phyloP scores from a whole-genome alignment of 345 rosid genomes.

The Pistacia vera region DNA sequence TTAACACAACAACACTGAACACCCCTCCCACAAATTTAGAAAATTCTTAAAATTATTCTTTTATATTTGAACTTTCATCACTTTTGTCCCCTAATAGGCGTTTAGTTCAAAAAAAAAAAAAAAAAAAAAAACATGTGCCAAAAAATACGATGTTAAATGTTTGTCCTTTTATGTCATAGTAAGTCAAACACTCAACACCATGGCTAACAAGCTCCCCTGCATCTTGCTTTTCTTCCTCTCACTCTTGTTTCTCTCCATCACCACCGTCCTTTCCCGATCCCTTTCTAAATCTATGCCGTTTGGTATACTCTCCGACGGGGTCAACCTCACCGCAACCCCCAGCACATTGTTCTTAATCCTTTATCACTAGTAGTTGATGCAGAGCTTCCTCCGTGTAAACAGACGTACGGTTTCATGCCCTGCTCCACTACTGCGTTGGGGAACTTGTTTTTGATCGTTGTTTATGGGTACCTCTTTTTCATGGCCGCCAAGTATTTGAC shows the following conservation, averaged over 20 bases:
- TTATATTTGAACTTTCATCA: too few relatives aligned
- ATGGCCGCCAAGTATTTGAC: conserved; percentile 81
- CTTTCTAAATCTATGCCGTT: conserved; percentile 17
- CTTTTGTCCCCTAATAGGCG: too few relatives aligned
- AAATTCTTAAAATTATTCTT: too few relatives aligned
- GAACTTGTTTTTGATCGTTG: conserved; percentile 72
- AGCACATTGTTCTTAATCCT: conserved; percentile 18
- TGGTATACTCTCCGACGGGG: conserved; percentile 64
- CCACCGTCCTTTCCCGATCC: conserved; percentile 46
- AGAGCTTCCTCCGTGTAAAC: conserved; percentile 56
- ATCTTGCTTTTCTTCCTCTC: conserved; percentile 9
- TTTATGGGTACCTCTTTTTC: conserved; percentile 81
- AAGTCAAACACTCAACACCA: background rate
- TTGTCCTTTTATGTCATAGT: too few relatives aligned
- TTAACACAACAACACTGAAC: too few relatives aligned
- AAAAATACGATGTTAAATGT: too few relatives aligned
- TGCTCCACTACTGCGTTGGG: conserved; percentile 78
- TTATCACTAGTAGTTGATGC: conserved; percentile 6
- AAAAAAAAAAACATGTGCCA: too few relatives aligned
- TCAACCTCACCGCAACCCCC: background rate
- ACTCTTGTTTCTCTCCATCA: conserved; percentile 28
- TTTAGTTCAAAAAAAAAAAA: too few relatives aligned
- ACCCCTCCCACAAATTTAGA: too few relatives aligned
- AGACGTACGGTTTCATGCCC: conserved; percentile 94
- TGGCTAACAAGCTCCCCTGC: conserved; percentile 5